Evolutionary conservation across 345 rosid species (phyloP), one percentile per base, ranked within the genome.

Genomic region (Erucastrum elatum): DNA sequence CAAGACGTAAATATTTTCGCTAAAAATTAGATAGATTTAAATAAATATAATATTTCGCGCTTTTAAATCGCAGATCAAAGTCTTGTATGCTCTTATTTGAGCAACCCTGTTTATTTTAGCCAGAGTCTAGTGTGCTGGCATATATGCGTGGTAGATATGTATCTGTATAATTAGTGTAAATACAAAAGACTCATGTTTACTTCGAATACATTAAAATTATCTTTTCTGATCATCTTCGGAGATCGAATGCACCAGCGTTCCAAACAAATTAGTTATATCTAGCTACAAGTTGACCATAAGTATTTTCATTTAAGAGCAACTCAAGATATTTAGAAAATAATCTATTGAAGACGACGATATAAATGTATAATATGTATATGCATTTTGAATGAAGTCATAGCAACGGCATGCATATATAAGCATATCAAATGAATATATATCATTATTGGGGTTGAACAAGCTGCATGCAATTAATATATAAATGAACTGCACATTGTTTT

Each of bases 21-120:
- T 21, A 21, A 21, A 21, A 21, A 21, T 21, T 21, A 21, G 21
- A 21, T 21, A 21, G 21, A 21, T 21, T 21, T 21, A 21, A 21
- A 21, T 21, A 21, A 21, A 21, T 21, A 21, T 21, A 21, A 21
- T 21, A 21, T 21, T 21, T 21, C 21, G 0, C 21, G 1, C 21
- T 21, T 21, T 21, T 21, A 21, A 21, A 21, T 0, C 21, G 21
- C 21, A 21, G 21, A 21, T 21, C 21, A 21, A 21, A 21, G 21
- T 21, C 21, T 21, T 21, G 21, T 21, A 21, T 21, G 55, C 80
- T 27, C 21, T 77, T 33, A 62, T 69, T 76, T 62, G 75, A 62
- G 75, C 33, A 70, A 30, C 37, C 56, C 56, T 49, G 49, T 46
- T 68, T 17, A 69, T 68, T 76, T 21, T 69, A 61, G 13, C 55